A percentile compares a stretch with the other conserved stretches of the same genome.
These are phyloP conservation scores for Penicillium sp. DNA, from an alignment of 2,329 filamentous ascomycete genomes.

Conservation along the genomic window DNA sequence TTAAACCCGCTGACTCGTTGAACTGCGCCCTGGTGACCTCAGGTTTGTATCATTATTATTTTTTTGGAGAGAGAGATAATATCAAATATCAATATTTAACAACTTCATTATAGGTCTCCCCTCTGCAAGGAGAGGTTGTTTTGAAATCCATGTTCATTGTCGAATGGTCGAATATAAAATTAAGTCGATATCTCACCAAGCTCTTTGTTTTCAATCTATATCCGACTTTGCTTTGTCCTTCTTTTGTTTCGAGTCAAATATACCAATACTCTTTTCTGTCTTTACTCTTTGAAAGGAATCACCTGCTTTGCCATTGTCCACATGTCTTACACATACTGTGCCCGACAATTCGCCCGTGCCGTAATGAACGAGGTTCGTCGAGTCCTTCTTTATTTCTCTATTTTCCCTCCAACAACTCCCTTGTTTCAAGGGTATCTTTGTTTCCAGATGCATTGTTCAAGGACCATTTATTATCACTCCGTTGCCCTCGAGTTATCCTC, in stretches of 20 bases:
- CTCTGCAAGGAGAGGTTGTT: not conserved
- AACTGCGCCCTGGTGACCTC: not conserved
- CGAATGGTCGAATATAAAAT: not conserved
- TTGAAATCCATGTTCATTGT: not conserved
- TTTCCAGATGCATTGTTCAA: not conserved
- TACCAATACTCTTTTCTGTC: not conserved
- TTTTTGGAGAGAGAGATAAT: not conserved
- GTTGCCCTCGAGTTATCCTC: not conserved
- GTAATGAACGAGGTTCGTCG: not conserved
- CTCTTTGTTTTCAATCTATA: not conserved
- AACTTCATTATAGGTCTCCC: not conserved
- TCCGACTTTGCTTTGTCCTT: not conserved
- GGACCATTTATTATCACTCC: not conserved
- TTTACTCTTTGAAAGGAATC: constrained; percentile 18
- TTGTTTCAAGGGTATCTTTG: not conserved
- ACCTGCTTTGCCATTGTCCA: constrained; percentile 24
- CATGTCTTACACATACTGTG: not conserved
- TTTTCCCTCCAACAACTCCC: not conserved
- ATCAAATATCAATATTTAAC: not conserved
- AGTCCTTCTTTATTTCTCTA: not conserved
- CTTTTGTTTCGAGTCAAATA: not conserved
- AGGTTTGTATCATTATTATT: not conserved
- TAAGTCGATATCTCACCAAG: not conserved
- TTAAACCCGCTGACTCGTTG: not conserved
- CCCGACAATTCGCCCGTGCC: not conserved